A percentile compares a stretch with the other conserved stretches of the same genome.
Conservation (phyloP, 768 basidiomycete genomes). For the Mrakia gelida region DNA sequence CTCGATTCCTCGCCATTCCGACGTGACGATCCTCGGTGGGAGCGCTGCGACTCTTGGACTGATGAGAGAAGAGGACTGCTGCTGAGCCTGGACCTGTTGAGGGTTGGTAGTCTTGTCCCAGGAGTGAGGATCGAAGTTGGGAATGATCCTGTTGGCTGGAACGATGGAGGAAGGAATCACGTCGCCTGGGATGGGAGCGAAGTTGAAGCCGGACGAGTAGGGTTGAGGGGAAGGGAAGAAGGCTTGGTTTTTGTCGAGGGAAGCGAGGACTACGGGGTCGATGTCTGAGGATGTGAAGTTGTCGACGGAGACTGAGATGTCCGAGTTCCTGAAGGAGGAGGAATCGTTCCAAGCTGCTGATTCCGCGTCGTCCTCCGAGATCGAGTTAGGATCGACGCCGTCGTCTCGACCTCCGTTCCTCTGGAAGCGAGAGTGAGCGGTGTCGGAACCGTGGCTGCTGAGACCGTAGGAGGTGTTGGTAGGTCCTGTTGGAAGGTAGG, state of each 20-base stretch:
- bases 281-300: not conserved
- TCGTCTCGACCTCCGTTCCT: not conserved
- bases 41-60: not conserved
- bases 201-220: constrained; percentile 11
- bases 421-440: not conserved
- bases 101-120: not conserved
- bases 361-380: not conserved
- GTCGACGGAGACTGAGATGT: not conserved
- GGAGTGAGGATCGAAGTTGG: not conserved
- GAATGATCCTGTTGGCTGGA: constrained; percentile 2
- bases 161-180: not conserved
- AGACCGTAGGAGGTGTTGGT: too few relatives aligned
- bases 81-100: not conserved
- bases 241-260: not conserved
- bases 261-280: not conserved
- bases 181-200: constrained; percentile 11
- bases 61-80: too few relatives aligned
- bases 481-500: too few relatives aligned
- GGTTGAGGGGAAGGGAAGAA: constrained; percentile 2
- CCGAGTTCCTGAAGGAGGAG: not conserved
- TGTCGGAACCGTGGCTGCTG: too few relatives aligned
- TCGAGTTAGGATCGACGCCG: too few relatives aligned
- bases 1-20: not conserved
- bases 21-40: not conserved
- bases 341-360: not conserved